A percentile compares a stretch with the other conserved stretches of the same genome.
phyloP scores from a whole-genome alignment of 2,329 filamentous ascomycete species.

The Arthrobotrys conoides region DNA sequence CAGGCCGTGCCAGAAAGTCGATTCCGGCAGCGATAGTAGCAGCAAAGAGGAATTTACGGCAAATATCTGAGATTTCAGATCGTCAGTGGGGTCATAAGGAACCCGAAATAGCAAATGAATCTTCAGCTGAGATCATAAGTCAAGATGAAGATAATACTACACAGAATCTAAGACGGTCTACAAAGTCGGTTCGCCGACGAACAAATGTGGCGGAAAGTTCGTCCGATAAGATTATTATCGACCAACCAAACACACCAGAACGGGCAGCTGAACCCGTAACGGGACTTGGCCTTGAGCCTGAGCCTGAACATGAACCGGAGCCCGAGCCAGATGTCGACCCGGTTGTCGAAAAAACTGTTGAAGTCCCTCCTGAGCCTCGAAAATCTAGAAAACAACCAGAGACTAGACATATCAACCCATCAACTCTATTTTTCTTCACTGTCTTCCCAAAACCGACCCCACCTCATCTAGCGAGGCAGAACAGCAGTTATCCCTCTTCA shows the following conservation, averaged over 20 bases:
- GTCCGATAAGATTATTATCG: not conserved
- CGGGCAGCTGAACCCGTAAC: not conserved
- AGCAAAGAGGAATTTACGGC: slow-evolving; percentile 31
- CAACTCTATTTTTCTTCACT: slow-evolving; percentile 50
- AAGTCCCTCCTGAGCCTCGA: slow-evolving; percentile 12
- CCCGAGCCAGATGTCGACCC: not conserved
- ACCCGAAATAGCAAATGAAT: not conserved
- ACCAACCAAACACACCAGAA: not conserved
- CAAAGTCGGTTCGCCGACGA: slow-evolving; percentile 8
- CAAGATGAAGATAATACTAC: not conserved
- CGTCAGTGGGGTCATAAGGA: slow-evolving; percentile 37
- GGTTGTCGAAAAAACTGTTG: not conserved
- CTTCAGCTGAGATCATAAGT: not conserved
- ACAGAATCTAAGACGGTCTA: not conserved
- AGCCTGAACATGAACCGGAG: not conserved
- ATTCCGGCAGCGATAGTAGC: slow-evolving; percentile 31
- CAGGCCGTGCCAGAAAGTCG: slow-evolving; percentile 15
- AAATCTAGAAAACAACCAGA: slow-evolving; percentile 31
- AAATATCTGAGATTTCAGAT: slow-evolving; percentile 44
- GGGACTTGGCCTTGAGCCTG: too few relatives aligned
- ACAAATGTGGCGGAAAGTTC: not conserved
- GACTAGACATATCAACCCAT: not conserved
- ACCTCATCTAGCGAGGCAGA: not conserved
- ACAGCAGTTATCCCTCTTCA: not conserved
- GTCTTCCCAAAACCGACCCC: slow-evolving; percentile 34